Evolutionary conservation across 2,329 filamentous ascomycete genomes (phyloP).

Genomic region (Penicillium digitatum): DNA sequence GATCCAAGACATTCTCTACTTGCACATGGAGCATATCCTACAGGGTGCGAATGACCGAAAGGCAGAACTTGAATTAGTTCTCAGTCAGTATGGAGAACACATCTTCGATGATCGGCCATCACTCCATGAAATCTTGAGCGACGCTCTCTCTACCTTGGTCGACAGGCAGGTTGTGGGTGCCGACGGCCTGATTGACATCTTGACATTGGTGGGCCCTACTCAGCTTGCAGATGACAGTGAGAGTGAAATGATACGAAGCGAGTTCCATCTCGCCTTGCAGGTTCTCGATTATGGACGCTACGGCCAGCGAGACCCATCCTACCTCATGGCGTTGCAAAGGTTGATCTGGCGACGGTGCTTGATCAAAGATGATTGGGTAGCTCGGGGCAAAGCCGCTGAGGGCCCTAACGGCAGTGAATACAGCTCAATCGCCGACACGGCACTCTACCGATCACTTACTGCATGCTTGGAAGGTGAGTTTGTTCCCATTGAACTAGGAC

Average conservation of each 20-base stretch:
- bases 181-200: constrained; percentile 55
- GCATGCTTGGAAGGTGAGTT: constrained; percentile 55
- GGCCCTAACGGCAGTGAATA: constrained; percentile 68
- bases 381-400: constrained; percentile 70
- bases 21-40: constrained; percentile 65
- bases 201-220: constrained; percentile 70
- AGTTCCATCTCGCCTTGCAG: constrained; percentile 72
- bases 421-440: constrained; percentile 60
- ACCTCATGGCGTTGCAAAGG: constrained; percentile 27
- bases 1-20: constrained; percentile 75
- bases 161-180: constrained; percentile 63
- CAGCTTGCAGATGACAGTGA: constrained; percentile 46
- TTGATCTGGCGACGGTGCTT: constrained; percentile 82
- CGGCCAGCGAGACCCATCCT: constrained; percentile 47
- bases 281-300: constrained; percentile 51
- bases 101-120: constrained; percentile 58
- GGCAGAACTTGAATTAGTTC: constrained; percentile 70
- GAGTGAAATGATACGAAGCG: constrained; percentile 50
- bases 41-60: constrained; percentile 72
- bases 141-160: constrained; percentile 66
- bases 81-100: constrained; percentile 60
- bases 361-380: constrained; percentile 78
- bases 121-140: constrained; percentile 67
- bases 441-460: constrained; percentile 64
- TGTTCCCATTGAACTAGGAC: background rate